Conservation (phyloP, 192 early-diverging fungal genomes). For the Coemansia sp. region DNA sequence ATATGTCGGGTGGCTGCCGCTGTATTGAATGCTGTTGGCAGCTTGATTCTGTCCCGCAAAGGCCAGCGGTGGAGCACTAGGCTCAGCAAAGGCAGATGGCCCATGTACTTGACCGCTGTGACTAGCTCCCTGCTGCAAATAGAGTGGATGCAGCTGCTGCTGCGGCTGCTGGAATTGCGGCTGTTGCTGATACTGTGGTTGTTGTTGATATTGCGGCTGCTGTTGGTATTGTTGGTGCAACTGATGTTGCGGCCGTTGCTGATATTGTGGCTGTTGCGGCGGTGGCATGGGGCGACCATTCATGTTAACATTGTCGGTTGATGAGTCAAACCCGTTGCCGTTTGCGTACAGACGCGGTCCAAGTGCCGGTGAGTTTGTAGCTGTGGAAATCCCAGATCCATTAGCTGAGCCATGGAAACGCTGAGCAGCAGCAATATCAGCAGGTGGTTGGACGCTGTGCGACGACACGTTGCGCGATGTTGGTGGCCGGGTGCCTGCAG, state of each 20-base stretch:
- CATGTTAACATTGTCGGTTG: constrained; percentile 26
- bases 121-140: neutral
- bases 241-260: neutral
- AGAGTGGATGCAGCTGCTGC: constrained; percentile 9
- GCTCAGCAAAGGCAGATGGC: constrained; percentile 8
- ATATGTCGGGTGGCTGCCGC: neutral
- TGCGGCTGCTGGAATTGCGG: neutral
- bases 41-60: neutral
- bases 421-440: constrained; percentile 13
- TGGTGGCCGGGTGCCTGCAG: neutral
- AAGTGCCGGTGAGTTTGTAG: constrained; percentile 19
- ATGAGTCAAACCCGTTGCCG: constrained; percentile 46
- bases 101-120: neutral
- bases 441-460: constrained; percentile 3
- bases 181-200: neutral
- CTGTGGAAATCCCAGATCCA: constrained; percentile 10
- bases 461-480: constrained; percentile 25
- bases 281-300: constrained; percentile 6
- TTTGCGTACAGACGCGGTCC: constrained; percentile 13
- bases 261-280: neutral
- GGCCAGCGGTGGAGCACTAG: constrained; percentile 1
- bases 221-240: neutral
- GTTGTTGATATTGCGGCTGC: constrained; percentile 2
- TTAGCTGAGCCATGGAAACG: neutral
- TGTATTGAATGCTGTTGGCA: neutral